Evolutionary conservation across 495 filamentous ascomycete genomes (phyloP).

Genomic region (Chaetomidium leptoderma): DNA sequence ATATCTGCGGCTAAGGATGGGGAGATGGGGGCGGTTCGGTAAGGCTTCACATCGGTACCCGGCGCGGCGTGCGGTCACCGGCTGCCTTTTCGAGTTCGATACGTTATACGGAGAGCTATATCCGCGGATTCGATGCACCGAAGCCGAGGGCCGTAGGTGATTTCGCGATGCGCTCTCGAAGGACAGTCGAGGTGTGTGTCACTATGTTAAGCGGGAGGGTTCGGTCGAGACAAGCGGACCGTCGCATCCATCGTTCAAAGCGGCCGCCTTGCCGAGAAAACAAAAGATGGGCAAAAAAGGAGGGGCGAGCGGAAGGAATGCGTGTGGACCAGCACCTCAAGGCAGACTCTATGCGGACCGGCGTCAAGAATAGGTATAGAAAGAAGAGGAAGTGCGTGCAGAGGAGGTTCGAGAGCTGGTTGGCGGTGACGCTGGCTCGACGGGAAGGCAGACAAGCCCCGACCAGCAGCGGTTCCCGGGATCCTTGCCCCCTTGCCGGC

Average conservation of each 20-base stretch:
- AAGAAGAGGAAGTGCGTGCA: neutral
- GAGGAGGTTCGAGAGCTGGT: constrained; percentile 18
- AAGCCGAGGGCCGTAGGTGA: neutral
- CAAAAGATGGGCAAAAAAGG: constrained; percentile 7
- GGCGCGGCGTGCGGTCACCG: constrained; percentile 2
- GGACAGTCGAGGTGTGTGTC: neutral
- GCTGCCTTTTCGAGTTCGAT: neutral
- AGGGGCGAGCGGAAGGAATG: constrained; percentile 6
- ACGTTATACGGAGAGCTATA: neutral
- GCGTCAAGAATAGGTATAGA: constrained; percentile 1
- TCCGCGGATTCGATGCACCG: neutral
- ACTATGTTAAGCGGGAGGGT: constrained; percentile 17
- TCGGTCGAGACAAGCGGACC: constrained; percentile 21
- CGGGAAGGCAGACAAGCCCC: constrained; percentile 28
- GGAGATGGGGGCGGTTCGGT: constrained; percentile 4
- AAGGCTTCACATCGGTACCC: constrained; percentile 25
- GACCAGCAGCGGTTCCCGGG: constrained; percentile 3
- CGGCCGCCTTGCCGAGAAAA: constrained; percentile 5
- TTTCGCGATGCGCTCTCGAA: neutral
- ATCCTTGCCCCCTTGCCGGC: neutral
- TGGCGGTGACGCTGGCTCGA: constrained; percentile 32
- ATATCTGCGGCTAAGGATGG: constrained; percentile 43
- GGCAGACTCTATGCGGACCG: constrained; percentile 19
- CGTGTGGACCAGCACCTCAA: constrained; percentile 13
- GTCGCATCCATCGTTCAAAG: constrained; percentile 30